Conservation (phyloP, 163 green algal species). For the Chlamydomonas reinhardtii region DNA sequence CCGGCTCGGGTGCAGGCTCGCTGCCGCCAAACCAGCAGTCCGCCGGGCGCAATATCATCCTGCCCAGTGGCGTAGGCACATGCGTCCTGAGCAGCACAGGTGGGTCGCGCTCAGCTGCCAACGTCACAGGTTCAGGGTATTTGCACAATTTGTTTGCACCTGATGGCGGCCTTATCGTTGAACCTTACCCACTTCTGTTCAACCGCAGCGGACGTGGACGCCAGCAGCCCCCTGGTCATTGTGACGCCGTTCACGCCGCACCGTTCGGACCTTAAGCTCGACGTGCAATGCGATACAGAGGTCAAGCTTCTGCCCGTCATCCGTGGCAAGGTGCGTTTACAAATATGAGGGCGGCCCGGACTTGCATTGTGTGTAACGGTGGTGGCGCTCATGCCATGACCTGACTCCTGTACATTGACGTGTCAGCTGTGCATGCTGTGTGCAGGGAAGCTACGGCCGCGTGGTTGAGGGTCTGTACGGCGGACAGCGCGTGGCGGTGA, state of each 20-base stretch:
- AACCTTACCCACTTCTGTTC: neutral
- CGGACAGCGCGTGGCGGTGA: constrained; percentile 36
- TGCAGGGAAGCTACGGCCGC: neutral
- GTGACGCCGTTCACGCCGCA: constrained; percentile 46
- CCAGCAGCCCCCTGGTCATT: constrained; percentile 28
- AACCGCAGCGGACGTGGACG: constrained; percentile 3
- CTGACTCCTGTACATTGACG: no score
- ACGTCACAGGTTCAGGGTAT: neutral
- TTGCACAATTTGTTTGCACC: no score
- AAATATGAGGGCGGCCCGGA: no score
- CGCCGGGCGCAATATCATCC: constrained; percentile 4
- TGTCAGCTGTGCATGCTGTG: no score
- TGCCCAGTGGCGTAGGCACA: constrained; percentile 37
- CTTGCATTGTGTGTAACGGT: no score
- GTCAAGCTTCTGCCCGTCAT: constrained; percentile 42
- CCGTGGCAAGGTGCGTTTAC: constrained; percentile 16
- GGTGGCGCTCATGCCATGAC: no score
- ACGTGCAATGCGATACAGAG: constrained; percentile 42
- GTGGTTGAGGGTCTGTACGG: constrained; percentile 36
- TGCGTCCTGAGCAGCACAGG: constrained; percentile 46
- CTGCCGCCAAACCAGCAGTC: constrained; percentile 1
- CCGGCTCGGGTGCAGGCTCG: neutral
- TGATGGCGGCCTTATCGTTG: neutral
- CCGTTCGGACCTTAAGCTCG: constrained; percentile 41
- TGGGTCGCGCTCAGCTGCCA: neutral